Percentiles rank a stretch among this genome's conserved stretches.
These are phyloP conservation scores for Didymella segeticola DNA, from an alignment of 2,329 filamentous ascomycete genomes.

Conservation along the genomic window DNA sequence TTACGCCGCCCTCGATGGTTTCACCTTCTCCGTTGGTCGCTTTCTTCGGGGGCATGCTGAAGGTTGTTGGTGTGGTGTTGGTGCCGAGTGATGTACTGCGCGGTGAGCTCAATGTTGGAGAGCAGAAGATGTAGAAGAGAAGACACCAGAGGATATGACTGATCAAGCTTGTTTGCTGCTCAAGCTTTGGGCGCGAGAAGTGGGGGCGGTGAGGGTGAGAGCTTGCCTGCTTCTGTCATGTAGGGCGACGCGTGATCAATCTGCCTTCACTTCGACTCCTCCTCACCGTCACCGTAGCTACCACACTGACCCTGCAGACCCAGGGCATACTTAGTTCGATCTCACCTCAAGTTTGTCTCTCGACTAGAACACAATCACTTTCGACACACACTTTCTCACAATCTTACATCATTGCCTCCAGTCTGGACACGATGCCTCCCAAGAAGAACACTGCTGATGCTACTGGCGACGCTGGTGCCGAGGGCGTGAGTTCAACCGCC, in stretches of 20 bases:
- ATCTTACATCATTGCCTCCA: neutral
- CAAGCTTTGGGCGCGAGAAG: neutral
- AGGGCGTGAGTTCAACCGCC: neutral
- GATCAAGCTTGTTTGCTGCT: neutral
- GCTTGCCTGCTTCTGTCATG: neutral
- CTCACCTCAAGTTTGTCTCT: neutral
- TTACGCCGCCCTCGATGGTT: conserved; percentile 1
- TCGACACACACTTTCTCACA: neutral
- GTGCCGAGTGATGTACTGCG: neutral
- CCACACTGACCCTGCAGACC: neutral
- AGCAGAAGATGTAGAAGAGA: neutral
- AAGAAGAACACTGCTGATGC: neutral
- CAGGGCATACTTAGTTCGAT: neutral
- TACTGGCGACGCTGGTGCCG: neutral
- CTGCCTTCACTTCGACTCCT: conserved; percentile 3
- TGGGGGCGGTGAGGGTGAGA: neutral
- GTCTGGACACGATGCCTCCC: neutral
- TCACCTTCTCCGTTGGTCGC: neutral
- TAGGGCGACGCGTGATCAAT: neutral
- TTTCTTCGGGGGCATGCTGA: conserved; percentile 36
- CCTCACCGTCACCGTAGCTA: neutral
- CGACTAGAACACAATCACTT: neutral
- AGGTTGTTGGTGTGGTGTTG: neutral
- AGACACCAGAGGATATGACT: neutral
- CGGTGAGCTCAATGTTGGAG: neutral